phyloP scores from a whole-genome alignment of 169 alveolate genomes.

The Plasmodium vinckei region DNA sequence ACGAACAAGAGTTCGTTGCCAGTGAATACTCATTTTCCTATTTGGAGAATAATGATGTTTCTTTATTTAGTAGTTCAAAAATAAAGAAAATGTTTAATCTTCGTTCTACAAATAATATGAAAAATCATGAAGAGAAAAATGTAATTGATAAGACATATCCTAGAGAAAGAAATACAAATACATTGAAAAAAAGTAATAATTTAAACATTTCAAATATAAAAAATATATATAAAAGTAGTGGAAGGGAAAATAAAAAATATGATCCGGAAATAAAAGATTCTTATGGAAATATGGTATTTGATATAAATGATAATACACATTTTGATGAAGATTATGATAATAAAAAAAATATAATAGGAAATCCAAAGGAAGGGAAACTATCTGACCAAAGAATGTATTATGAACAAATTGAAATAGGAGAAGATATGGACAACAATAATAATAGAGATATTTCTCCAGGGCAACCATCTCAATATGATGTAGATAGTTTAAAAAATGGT shows the following conservation, averaged over 20 bases:
- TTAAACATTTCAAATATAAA: conserved; percentile 16
- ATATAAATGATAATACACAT: conserved; percentile 4
- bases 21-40: conserved; percentile 59
- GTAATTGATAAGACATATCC: not conserved
- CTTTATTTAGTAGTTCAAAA: conserved; percentile 40
- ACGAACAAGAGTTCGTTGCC: not conserved
- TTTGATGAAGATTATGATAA: not conserved
- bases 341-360: not conserved
- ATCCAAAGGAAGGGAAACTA: not conserved
- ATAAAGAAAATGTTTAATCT: conserved; percentile 59
- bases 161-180: not conserved
- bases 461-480: not conserved
- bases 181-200: not conserved
- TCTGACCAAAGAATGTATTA: not conserved
- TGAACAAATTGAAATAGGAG: not conserved
- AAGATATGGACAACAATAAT: not conserved
- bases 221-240: conserved; percentile 7
- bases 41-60: conserved; percentile 52
- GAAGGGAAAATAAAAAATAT: not conserved
- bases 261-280: conserved; percentile 18
- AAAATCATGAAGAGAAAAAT: not conserved
- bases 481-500: too few species aligned
- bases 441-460: too few species aligned
- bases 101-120: conserved; percentile 13
- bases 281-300: conserved; percentile 35